phyloP scores from a whole-genome alignment of 305 asterid species.

The Euphrasia arctica region DNA sequence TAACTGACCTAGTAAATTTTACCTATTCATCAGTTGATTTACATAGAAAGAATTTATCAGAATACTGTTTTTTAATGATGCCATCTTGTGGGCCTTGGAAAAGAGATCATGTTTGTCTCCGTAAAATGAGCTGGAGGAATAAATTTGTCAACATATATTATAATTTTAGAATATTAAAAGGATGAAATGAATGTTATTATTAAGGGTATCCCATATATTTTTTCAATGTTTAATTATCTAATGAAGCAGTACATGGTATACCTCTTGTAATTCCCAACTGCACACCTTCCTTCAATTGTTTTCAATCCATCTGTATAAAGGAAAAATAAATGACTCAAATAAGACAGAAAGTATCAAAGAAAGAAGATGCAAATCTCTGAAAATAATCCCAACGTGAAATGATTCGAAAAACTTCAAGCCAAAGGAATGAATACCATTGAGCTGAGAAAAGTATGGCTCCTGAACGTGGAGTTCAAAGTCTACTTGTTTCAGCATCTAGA shows the following conservation, averaged over 20 bases:
- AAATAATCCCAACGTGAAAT: constrained; percentile 1
- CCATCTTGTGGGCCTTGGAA: no score
- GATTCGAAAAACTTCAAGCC: constrained; percentile 2
- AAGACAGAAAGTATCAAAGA: constrained; percentile 7
- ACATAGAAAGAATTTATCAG: no score
- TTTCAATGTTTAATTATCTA: neutral
- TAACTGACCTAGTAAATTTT: no score
- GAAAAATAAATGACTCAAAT: constrained; percentile 14
- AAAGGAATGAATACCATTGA: constrained; percentile 45
- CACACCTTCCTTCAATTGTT: constrained; percentile 91
- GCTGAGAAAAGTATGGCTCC: constrained; percentile 84
- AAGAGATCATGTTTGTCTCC: no score
- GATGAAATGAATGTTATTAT: constrained; percentile 6
- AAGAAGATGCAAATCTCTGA: constrained; percentile 12
- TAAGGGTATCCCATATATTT: neutral
- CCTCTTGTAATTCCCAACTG: constrained; percentile 62
- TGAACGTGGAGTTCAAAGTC: constrained; percentile 83
- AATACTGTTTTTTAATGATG: no score
- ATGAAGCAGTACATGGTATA: constrained; percentile 30
- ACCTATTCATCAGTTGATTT: no score
- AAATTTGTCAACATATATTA: neutral
- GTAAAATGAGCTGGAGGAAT: neutral
- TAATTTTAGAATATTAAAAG: neutral
- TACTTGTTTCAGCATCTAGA: constrained; percentile 57
- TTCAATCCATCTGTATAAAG: constrained; percentile 59